Evolutionary conservation across 2,329 filamentous ascomycete genomes (phyloP), one percentile per base, ranked within the genome.

Genomic region (Venturia effusa): DNA sequence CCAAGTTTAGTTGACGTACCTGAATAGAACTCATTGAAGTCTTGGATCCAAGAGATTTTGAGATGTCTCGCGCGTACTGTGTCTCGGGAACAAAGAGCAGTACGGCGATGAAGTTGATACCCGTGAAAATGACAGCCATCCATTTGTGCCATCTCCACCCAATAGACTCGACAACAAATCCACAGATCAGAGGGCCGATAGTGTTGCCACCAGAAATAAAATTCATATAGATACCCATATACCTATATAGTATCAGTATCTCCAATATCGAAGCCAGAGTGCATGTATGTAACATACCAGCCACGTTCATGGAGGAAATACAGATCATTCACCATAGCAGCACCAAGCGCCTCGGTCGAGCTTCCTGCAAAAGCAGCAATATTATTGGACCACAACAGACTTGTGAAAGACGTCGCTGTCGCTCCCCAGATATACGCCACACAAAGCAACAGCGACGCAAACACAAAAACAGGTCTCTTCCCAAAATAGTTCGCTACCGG

Each of bases 111-210:
- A 97, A 76, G 63, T 87, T 84, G 6, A 78, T 80, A 4, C 81
- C 90, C 57, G 86, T 83, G 75, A 96, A 95, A 68, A 97, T 96
- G 65, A 91, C 85, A 17, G 96, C 85, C 48, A 97, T 83, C 74
- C 92, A 91, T 71, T 97, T 97, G 0, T 87, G 88, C 92, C 91
- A 96, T 72, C 84, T 78, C 88, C 91, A 96, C 19, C 86, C 85
- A 60, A 96, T 80, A 0, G 80, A 79, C 59, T 84, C 77, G 2
- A 91, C 91, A 69, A 96, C 92, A 75, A 90, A 91, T 40, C 92
- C 92, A 1, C 92, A 91, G 30, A 96, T 77, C n/a, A 97, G 90
- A 0, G 93, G 93, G 0, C 92, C 96, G 68, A 89, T 81, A 71
- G 89, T 89, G 1, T 86, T 84, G 17, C 86, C 86, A 2, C 87